phyloP scores from a whole-genome alignment of 495 filamentous ascomycete species.

The Hypoxylon trugodes region DNA sequence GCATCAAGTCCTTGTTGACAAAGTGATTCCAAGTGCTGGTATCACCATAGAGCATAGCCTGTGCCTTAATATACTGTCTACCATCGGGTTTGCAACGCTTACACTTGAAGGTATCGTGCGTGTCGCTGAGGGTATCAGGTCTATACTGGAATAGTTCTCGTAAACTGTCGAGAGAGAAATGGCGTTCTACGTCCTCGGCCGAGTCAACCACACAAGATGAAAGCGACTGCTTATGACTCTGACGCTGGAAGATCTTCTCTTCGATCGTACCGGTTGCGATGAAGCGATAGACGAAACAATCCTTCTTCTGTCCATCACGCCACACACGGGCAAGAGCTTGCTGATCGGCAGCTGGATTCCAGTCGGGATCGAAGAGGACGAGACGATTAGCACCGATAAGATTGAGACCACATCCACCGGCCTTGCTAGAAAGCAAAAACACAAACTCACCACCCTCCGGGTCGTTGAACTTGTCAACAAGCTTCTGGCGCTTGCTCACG shows the following conservation, averaged over 20 bases:
- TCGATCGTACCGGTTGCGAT: conserved; percentile 98
- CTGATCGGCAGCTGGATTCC: conserved; percentile 98
- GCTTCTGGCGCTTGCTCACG: conserved; percentile 93
- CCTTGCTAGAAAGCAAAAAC: conserved; percentile 95
- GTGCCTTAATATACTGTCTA: conserved; percentile 84
- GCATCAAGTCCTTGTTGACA: conserved; percentile 76
- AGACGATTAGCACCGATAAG: conserved; percentile 97
- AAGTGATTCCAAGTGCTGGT: conserved; percentile 99
- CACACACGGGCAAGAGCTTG: conserved; percentile 97
- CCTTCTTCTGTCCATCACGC: conserved; percentile 99
- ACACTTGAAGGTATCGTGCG: conserved; percentile 99
- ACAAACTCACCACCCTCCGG: conserved; percentile 91
- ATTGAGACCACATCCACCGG: conserved; percentile 96
- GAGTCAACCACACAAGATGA: conserved; percentile 98
- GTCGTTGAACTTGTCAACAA: conserved; percentile 98
- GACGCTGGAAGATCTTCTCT: conserved; percentile 99
- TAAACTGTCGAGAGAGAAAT: conserved; percentile 89
- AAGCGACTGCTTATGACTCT: conserved; percentile 96
- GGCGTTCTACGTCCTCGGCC: conserved; percentile 94
- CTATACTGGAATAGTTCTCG: conserved; percentile 94
- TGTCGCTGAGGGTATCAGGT: conserved; percentile 84
- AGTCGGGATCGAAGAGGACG: conserved; percentile 97
- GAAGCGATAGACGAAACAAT: conserved; percentile 99
- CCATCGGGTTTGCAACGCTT: conserved; percentile 92
- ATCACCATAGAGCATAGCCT: conserved; percentile 95